A percentile compares a stretch with the other conserved stretches of the same genome.
These are phyloP conservation scores for Catunica adiposa DNA, from an alignment of 2,329 filamentous ascomycete species.

Conservation along the genomic window DNA sequence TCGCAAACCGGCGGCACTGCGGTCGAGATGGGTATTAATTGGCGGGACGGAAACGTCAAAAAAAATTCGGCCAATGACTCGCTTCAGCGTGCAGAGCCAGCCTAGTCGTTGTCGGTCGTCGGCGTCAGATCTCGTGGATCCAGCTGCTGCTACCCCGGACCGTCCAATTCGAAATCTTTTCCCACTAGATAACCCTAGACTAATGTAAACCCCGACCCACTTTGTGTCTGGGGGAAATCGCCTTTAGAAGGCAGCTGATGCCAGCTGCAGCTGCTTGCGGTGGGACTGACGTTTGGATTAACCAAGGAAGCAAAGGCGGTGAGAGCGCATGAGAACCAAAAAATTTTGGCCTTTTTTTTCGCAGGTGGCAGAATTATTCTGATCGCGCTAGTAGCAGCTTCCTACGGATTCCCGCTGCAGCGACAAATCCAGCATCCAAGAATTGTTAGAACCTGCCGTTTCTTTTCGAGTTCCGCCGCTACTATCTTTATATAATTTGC, in stretches of 20 bases:
- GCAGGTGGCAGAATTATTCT: conserved; percentile 12
- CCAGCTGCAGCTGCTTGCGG: not conserved
- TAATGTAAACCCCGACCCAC: not conserved
- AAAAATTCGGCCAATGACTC: conserved; percentile 7
- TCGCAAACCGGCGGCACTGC: conserved; percentile 11
- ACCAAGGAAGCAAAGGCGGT: conserved; percentile 5
- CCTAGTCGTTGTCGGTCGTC: conserved; percentile 11
- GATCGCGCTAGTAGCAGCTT: conserved; percentile 10
- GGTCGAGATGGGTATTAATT: conserved; percentile 5
- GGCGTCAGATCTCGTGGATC: conserved; percentile 3
- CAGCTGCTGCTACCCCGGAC: not conserved
- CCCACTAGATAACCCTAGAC: not conserved
- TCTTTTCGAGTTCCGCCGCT: not conserved
- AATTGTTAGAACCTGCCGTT: not conserved
- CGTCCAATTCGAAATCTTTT: conserved; percentile 9
- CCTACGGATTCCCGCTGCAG: conserved; percentile 2
- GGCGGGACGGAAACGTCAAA: conserved; percentile 3
- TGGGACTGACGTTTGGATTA: not conserved
- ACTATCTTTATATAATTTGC: not conserved
- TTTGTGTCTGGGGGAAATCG: not conserved
- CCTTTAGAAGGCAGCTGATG: not conserved
- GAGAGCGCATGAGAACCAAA: conserved; percentile 14
- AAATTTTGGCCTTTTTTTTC: conserved; percentile 14
- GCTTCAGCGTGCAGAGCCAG: conserved; percentile 4
- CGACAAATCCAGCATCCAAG: not conserved